Evolutionary conservation across 495 filamentous ascomycete genomes (phyloP).

Genomic region (Penicillium tannophilum): DNA sequence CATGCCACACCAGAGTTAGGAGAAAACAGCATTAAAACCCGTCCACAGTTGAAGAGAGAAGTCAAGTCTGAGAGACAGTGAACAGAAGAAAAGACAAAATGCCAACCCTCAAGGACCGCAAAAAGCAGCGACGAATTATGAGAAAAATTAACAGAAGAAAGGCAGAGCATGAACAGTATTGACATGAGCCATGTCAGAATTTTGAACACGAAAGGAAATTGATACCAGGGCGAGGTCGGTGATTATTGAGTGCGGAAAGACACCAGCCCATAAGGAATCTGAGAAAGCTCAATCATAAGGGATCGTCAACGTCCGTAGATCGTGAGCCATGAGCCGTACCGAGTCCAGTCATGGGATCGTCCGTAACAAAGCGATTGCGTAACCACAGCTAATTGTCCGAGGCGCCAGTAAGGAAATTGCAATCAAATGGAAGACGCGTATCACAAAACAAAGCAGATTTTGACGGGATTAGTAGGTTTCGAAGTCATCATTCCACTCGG

Average conservation of each 20-base stretch:
- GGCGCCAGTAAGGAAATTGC: constrained; percentile 18
- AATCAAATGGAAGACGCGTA: constrained; percentile 9
- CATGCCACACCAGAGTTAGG: constrained; percentile 25
- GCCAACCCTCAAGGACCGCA: constrained; percentile 11
- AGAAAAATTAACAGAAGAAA: constrained; percentile 31
- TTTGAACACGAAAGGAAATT: constrained; percentile 30
- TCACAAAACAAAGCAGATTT: constrained; percentile 11
- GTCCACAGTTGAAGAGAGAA: constrained; percentile 17
- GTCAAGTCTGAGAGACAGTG: constrained; percentile 6
- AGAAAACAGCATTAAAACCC: constrained; percentile 21
- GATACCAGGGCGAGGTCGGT: constrained; percentile 11
- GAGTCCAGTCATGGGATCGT: constrained; percentile 32
- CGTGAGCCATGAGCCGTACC: constrained; percentile 29
- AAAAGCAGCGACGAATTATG: constrained; percentile 14
- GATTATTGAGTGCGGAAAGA: constrained; percentile 15
- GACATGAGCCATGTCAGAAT: constrained; percentile 31
- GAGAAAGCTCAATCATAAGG: constrained; percentile 24
- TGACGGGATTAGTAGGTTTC: constrained; percentile 41
- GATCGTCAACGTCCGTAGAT: constrained; percentile 22
- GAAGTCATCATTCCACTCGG: constrained; percentile 53
- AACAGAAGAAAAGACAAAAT: constrained; percentile 14
- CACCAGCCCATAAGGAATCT: constrained; percentile 19
- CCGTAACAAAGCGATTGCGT: constrained; percentile 26
- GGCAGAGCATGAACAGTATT: constrained; percentile 26
- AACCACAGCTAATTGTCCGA: constrained; percentile 21